Percentiles rank a stretch among this genome's conserved stretches.
phyloP scores from a whole-genome alignment of 768 basidiomycete genomes.

The Amanita subjunquillea region DNA sequence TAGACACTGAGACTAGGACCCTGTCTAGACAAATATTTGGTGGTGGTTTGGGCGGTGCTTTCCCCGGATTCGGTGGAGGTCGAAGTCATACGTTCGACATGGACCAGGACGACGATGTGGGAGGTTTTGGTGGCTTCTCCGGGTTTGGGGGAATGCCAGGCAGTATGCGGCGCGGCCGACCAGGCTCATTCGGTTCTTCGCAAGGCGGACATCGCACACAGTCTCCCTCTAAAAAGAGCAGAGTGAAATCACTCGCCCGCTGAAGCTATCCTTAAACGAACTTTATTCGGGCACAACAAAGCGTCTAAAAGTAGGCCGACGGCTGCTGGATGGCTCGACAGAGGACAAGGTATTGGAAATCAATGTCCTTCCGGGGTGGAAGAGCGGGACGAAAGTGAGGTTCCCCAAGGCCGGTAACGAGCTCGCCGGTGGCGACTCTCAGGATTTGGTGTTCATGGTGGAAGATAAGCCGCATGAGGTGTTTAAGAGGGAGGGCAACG shows the following conservation, averaged over 20 bases:
- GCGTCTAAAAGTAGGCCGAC: constrained; percentile 78
- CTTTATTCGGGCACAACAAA: constrained; percentile 81
- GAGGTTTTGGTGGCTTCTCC: constrained; percentile 21
- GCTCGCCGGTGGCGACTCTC: constrained; percentile 48
- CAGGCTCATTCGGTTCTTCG: not conserved
- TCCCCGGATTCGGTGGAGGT: constrained; percentile 17
- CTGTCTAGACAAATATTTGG: constrained; percentile 49
- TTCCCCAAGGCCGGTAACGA: constrained; percentile 87
- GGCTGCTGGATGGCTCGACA: constrained; percentile 55
- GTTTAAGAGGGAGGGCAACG: constrained; percentile 75
- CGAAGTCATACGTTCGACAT: constrained; percentile 16
- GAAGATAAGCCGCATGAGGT: constrained; percentile 84
- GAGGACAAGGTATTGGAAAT: constrained; percentile 87
- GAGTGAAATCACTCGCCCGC: constrained; percentile 66
- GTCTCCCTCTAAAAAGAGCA: constrained; percentile 24
- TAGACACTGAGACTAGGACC: not conserved
- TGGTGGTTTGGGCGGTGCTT: constrained; percentile 25
- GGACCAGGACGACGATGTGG: constrained; percentile 40
- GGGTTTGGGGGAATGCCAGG: constrained; percentile 24
- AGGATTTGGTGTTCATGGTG: constrained; percentile 94
- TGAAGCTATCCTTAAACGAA: constrained; percentile 80
- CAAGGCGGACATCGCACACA: constrained; percentile 10
- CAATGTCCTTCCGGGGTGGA: constrained; percentile 83
- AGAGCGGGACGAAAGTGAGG: constrained; percentile 89
- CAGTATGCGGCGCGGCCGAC: constrained; percentile 9